Evolutionary conservation across 345 rosid genomes (phyloP), one percentile per base, ranked within the genome.

Genomic region (Murraya koenigii): DNA sequence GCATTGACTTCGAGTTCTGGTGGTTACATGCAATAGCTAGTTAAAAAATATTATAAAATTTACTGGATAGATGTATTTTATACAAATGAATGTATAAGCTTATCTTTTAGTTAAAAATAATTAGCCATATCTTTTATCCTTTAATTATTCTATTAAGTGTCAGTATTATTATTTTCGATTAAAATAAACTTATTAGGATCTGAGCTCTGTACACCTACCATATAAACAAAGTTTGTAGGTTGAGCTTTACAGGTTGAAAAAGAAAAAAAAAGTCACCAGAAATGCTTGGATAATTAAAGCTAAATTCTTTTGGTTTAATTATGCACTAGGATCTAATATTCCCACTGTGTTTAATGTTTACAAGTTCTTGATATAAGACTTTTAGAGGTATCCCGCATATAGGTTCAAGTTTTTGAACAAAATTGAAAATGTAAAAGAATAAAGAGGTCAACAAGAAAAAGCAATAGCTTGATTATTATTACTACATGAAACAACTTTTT

Each of bases 1-100:
- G 7, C 41, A 67, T 79, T 81, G 86, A 81, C 79, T 84, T 78
- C 0, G 1, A 22, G 6, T 25, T 80, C 10, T 49, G n/a, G 59
- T 66, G 0, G 65, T 32, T 69, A 54, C 44, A 75, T 75, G 60
- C 28, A 64, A 71, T 4, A 56, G 30, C 47, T 23, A 63, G 26
- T 4, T 54, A 26, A 11, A n/a, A 14, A 49, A 49, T 15, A 15
- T 49, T 49, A 49, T 20, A 41, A 41, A 41, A 10, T 41, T 2
- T 23, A 10, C 14, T 35, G 26, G 26, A 44, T 11, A 25, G 33
- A 44, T 69, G 17, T 69, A 49, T 49, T 49, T 49, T 49, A 44
- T 44, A 22, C 25, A 33, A 54, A 32, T 47, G 35, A 2, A 33
- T 33, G 28, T 6, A 54, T 28, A 28, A 30, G 17, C 38, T 52